These are phyloP conservation scores for Erythrobasidium yunnanense DNA, from an alignment of 768 basidiomycete genomes.

Conservation along the genomic window DNA sequence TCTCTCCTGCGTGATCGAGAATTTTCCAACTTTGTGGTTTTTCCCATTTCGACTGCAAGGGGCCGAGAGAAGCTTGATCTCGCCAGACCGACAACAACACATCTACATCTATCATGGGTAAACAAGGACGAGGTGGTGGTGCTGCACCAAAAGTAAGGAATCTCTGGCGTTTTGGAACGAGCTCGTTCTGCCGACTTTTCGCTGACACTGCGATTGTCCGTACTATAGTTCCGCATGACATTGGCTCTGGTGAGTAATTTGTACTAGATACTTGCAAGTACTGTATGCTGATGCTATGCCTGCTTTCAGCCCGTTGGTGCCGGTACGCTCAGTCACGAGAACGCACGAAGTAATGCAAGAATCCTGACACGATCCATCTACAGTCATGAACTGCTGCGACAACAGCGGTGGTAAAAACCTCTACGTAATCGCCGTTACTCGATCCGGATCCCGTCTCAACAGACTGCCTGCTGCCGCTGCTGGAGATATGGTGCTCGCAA, in stretches of 20 bases:
- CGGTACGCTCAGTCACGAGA: neutral
- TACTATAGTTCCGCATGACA: constrained; percentile 23
- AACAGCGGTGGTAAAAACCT: constrained; percentile 98
- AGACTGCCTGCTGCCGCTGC: constrained; percentile 74
- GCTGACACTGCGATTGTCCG: neutral
- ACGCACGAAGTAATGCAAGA: neutral
- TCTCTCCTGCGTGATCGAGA: too few relatives aligned
- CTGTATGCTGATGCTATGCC: neutral
- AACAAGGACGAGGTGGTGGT: constrained; percentile 16
- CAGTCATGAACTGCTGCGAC: constrained; percentile 57
- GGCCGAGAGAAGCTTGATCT: too few relatives aligned
- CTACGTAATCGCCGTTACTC: constrained; percentile 86
- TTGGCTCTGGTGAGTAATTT: constrained; percentile 21
- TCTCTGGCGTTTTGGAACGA: too few relatives aligned
- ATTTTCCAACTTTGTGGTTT: too few relatives aligned
- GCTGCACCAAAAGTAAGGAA: constrained; percentile 13
- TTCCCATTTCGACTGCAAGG: too few relatives aligned
- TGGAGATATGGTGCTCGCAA: constrained; percentile 82
- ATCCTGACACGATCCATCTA: neutral
- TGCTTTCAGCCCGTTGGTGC: constrained; percentile 20
- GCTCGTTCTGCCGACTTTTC: neutral
- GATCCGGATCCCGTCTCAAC: constrained; percentile 92
- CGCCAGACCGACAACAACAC: neutral
- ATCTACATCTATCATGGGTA: constrained; percentile 7
- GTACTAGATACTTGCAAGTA: neutral